These are phyloP conservation scores for Aspergillus quadricinctus DNA, from an alignment of 2,329 filamentous ascomycete genomes.

Conservation along the genomic window DNA sequence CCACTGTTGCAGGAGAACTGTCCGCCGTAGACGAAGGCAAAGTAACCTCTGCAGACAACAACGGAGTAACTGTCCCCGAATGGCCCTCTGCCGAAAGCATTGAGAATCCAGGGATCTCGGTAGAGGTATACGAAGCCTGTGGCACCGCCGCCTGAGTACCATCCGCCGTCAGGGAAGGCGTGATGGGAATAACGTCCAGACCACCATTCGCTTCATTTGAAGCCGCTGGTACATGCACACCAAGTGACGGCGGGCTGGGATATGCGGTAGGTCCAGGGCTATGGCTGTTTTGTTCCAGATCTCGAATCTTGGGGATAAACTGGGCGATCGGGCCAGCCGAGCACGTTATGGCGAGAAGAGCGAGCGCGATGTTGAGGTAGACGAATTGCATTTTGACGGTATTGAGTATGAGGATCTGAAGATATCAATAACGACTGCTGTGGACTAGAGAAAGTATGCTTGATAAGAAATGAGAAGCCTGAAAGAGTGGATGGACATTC, in stretches of 20 bases:
- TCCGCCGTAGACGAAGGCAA: too few relatives aligned
- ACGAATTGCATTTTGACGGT: conserved; percentile 4
- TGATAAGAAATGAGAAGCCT: neutral
- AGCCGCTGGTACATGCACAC: neutral
- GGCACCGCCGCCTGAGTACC: neutral
- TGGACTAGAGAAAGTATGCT: neutral
- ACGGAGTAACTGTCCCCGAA: too few relatives aligned
- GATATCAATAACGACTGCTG: neutral
- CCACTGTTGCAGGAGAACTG: too few relatives aligned
- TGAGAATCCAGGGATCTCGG: neutral
- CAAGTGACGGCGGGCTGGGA: neutral
- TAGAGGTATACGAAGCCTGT: neutral
- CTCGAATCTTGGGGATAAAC: conserved; percentile 4
- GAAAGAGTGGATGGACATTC: neutral
- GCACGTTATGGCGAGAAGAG: conserved; percentile 7
- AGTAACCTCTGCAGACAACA: neutral
- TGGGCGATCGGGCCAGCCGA: conserved; percentile 24
- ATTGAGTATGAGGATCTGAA: neutral
- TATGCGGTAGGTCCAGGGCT: neutral
- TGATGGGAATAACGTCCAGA: neutral
- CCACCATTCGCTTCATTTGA: neutral
- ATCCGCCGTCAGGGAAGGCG: neutral
- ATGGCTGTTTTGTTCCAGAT: neutral
- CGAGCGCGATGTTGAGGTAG: conserved; percentile 2
- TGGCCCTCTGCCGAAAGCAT: neutral